Base-by-base conservation (phyloP, 176 grass and related monocot species). In the Stipa capillata region DNA sequence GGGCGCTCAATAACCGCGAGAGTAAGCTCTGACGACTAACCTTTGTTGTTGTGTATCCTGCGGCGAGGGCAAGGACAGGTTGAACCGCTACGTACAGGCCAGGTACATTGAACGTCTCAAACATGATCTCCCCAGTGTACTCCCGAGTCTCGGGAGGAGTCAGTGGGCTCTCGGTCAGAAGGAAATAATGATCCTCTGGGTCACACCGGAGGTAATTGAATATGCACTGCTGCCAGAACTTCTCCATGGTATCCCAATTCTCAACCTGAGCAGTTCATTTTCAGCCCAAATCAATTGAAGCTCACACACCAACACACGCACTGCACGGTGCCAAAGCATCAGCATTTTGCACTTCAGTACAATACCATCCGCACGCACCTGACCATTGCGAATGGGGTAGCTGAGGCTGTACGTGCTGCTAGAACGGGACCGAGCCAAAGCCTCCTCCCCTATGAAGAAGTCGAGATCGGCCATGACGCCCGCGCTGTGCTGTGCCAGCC, bases 231-330 rank as follows among this genome's bases (percentile, higher is more conserved):
- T 99, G 96, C 96, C 96, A 99, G 87, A 99, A 99, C 86, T 90
- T 90, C 85, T 99, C 96, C 96, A 99, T 99, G 13, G 96, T 85
- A 76, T 99, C 96, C 96, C 96, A 95, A 73, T 99, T 93, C 47
- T 95, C 92, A 47, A 99, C 92, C 96, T 99, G 81, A 55, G 73
- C 16, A 62, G n/a, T 70, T 15, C 32, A 55, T 53, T 76, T 80
- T 50, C 40, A 78, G 34, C 51, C 37, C 60, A 58, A 80, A 74
- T 36, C 4, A 82, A 45, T n/a, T 0, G 53, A 76, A 60, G 35
- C 24, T 18, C 10, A 41, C 2, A 18, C 71, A 74, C 20, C 10
- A 28, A 29, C 13, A 3, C 25, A 59, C 15, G 16, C 37, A 31
- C n/a, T 8, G 4, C 6, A 23, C 8, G 8, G 42, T 60, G 1